Base-by-base conservation (phyloP, 1,284 basidiomycete species). In the Melanopsichium pennsylvanicum region DNA sequence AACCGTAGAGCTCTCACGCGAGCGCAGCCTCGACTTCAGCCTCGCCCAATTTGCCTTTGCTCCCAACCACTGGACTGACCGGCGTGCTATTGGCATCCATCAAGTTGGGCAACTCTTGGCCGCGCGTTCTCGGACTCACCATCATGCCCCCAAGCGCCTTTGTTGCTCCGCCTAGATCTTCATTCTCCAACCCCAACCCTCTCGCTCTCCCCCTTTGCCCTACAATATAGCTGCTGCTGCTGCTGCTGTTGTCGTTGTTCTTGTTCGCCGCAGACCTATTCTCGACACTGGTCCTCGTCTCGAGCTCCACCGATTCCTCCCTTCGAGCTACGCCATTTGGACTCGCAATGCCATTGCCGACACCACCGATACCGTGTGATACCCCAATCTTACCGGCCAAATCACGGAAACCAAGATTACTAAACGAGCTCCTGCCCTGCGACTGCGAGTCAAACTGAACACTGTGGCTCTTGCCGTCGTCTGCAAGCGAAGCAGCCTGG, bases 401-500 rank as follows among this genome's bases (percentile, higher is more conserved):
- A 31, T 63, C 66, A 31, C 66, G 55, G 51, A 63, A 60, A 15
- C 66, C 66, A 4, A 59, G 35, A n/a, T 48, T 59, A 38, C 54
- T 27, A 11, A 59, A 63, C 13, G 59, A 47, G 19, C 50, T 41
- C 23, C 55, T 32, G 19, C 48, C 54, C 19, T 58, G 56, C 8
- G 32, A 12, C 18, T 35, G 46, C 22, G 45, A 35, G 11, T 63
- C 56, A 22, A 69, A 69, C 16, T 69, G 66, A 23, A 69, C 56
- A 39, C 54, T 69, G 56, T 69, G 69, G 9, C 62, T 56, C 29
- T 49, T 54, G 35, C 63, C 60, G 31, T 73, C 63, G 35, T 71
- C 56, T 13, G 76, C 69, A 10, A 74, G 40, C 13, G 52, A 62
- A 2, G 74, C 70, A 0, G 78, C 77, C 32, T 79, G 71, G 15